These are phyloP conservation scores for Leccinum boreale DNA, from an alignment of 768 basidiomycete genomes.

Conservation along the genomic window DNA sequence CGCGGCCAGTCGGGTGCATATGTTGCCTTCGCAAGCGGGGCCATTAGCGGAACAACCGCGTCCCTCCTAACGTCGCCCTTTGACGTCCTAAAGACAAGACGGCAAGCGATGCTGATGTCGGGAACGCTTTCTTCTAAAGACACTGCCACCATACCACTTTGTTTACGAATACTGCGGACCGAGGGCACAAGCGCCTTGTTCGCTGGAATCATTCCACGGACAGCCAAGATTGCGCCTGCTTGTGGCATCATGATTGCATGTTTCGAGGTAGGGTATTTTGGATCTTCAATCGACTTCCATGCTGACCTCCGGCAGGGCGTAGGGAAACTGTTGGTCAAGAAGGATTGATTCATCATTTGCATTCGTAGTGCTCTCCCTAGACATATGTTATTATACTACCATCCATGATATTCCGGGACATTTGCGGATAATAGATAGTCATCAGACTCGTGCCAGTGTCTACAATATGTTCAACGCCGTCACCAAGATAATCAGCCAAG, in stretches of 20 bases:
- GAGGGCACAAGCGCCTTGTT: constrained; percentile 82
- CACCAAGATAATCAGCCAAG: constrained; percentile 46
- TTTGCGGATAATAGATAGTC: constrained; percentile 7
- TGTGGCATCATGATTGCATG: constrained; percentile 98
- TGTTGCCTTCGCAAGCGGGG: constrained; percentile 87
- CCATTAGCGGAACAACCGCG: constrained; percentile 80
- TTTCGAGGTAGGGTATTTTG: constrained; percentile 65
- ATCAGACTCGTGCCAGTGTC: constrained; percentile 21
- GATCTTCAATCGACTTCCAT: constrained; percentile 3
- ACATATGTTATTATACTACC: constrained; percentile 22
- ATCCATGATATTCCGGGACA: constrained; percentile 17
- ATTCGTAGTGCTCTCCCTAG: constrained; percentile 15
- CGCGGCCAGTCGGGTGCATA: constrained; percentile 54
- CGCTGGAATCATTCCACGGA: constrained; percentile 81
- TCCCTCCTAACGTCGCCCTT: constrained; percentile 92
- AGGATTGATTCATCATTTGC: constrained; percentile 11
- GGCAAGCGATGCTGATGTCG: constrained; percentile 80
- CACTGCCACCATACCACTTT: constrained; percentile 58
- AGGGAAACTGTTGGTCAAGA: constrained; percentile 48
- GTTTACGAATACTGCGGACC: constrained; percentile 65
- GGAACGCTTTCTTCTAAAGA: constrained; percentile 36
- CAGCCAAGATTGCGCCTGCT: constrained; percentile 95
- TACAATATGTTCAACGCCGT: constrained; percentile 3
- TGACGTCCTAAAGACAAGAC: constrained; percentile 93
- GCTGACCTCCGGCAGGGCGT: constrained; percentile 46